Percentiles rank a stretch among this genome's conserved stretches.
Conservation (phyloP, 208 protist genomes). For the Leishmania turanica region DNA sequence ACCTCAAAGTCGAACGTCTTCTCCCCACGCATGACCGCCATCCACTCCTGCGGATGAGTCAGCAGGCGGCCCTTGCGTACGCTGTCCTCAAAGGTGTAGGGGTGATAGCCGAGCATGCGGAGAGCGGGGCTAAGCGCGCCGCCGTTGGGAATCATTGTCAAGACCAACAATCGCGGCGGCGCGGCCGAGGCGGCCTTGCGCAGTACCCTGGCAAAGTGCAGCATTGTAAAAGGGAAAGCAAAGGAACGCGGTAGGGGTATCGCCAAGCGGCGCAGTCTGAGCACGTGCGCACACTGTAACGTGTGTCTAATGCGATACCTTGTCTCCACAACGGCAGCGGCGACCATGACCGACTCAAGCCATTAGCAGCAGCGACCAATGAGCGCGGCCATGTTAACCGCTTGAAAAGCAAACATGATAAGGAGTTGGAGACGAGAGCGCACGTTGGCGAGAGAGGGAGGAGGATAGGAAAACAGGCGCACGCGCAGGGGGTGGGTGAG, state of each 20-base stretch:
- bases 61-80: slow-evolving; percentile 59
- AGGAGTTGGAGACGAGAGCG: background rate
- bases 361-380: background rate
- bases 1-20: slow-evolving; percentile 71
- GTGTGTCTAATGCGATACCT: background rate
- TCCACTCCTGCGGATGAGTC: slow-evolving; percentile 87
- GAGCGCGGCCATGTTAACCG: background rate
- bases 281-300: background rate
- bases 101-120: slow-evolving; percentile 64
- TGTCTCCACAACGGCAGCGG: background rate
- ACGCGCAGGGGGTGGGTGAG: background rate
- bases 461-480: background rate
- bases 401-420: background rate
- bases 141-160: slow-evolving; percentile 83
- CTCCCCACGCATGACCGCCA: slow-evolving; percentile 56
- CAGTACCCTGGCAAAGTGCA: slow-evolving; percentile 6
- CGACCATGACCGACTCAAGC: background rate
- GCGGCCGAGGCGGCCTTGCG: background rate
- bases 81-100: slow-evolving; percentile 76
- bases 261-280: background rate
- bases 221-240: background rate
- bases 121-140: slow-evolving; percentile 67
- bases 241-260: background rate
- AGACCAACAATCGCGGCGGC: slow-evolving; percentile 50
- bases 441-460: background rate